phyloP scores from a whole-genome alignment of 805 yeast species.

The Isabelozyma rhagii region DNA sequence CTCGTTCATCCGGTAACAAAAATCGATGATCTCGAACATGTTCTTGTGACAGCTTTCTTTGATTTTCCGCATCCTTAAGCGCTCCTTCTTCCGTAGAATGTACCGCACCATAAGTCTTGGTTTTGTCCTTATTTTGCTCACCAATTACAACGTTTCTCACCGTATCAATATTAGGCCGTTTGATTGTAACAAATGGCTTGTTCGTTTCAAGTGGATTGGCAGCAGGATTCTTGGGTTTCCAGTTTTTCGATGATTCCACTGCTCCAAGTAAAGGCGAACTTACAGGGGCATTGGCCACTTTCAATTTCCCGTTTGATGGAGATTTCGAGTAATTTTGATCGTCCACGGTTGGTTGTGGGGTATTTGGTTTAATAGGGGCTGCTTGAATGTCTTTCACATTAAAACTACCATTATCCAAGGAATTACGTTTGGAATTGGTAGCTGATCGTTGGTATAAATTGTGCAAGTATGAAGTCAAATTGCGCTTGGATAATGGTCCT shows the following conservation, averaged over 20 bases:
- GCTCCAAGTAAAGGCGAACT: conserved; percentile 4
- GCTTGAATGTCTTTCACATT: neutral
- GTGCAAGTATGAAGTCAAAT: conserved; percentile 67
- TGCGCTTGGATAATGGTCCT: conserved; percentile 70
- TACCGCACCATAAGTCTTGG: conserved; percentile 30
- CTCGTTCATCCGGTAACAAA: conserved; percentile 20
- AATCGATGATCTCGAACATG: conserved; percentile 10
- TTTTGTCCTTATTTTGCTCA: conserved; percentile 11
- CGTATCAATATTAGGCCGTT: conserved; percentile 43
- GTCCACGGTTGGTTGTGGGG: conserved; percentile 3
- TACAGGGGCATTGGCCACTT: neutral
- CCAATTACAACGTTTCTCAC: conserved; percentile 19
- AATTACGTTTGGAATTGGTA: conserved; percentile 37
- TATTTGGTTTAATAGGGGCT: neutral
- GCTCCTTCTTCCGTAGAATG: conserved; percentile 47
- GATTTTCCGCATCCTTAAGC: conserved; percentile 19
- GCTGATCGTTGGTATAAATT: conserved; percentile 46
- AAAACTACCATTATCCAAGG: conserved; percentile 27
- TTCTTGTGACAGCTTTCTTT: conserved; percentile 11
- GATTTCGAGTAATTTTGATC: neutral
- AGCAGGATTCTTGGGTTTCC: conserved; percentile 65
- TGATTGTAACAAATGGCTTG: conserved; percentile 65
- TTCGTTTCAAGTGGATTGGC: conserved; percentile 65
- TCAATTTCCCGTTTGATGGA: neutral
- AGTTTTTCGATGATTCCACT: conserved; percentile 18